Percentiles rank a stretch among this genome's conserved stretches.
phyloP scores from a whole-genome alignment of 2,329 filamentous ascomycete species.

The Huntiella moniliformis region DNA sequence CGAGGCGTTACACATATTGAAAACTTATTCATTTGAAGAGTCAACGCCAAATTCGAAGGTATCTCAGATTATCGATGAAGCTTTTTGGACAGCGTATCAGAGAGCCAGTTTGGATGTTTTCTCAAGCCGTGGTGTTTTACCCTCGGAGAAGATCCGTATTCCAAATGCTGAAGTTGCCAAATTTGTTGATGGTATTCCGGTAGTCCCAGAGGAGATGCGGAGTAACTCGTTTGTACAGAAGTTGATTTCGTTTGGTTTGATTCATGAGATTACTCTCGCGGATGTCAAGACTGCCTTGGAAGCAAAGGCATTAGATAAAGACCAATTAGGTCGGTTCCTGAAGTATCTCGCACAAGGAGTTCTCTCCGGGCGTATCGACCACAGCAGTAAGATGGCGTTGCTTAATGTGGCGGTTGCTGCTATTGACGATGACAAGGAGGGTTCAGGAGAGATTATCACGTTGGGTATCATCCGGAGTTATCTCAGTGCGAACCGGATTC shows the following conservation, averaged over 20 bases:
- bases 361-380: slow-evolving; percentile 52
- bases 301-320: slow-evolving; percentile 57
- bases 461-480: slow-evolving; percentile 59
- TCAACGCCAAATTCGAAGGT: slow-evolving; percentile 77
- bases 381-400: slow-evolving; percentile 44
- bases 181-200: slow-evolving; percentile 78
- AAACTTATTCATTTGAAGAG: slow-evolving; percentile 74
- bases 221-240: slow-evolving; percentile 59
- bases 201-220: slow-evolving; percentile 60
- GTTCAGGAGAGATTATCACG: slow-evolving; percentile 53
- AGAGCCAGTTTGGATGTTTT: slow-evolving; percentile 71
- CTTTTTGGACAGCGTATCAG: slow-evolving; percentile 84
- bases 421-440: slow-evolving; percentile 36
- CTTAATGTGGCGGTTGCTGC: slow-evolving; percentile 67
- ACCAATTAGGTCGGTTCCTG: slow-evolving; percentile 67
- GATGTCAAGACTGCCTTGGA: slow-evolving; percentile 76
- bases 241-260: slow-evolving; percentile 64
- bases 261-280: slow-evolving; percentile 70
- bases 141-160: slow-evolving; percentile 67
- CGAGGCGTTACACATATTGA: slow-evolving; percentile 63
- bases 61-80: slow-evolving; percentile 75
- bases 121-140: slow-evolving; percentile 70
- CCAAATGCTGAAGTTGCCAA: slow-evolving; percentile 43
- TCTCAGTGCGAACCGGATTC: slow-evolving; percentile 59
- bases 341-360: slow-evolving; percentile 65